Evolutionary conservation across 2,329 filamentous ascomycete species (phyloP).

Genomic region (Talaromyces islandicus): DNA sequence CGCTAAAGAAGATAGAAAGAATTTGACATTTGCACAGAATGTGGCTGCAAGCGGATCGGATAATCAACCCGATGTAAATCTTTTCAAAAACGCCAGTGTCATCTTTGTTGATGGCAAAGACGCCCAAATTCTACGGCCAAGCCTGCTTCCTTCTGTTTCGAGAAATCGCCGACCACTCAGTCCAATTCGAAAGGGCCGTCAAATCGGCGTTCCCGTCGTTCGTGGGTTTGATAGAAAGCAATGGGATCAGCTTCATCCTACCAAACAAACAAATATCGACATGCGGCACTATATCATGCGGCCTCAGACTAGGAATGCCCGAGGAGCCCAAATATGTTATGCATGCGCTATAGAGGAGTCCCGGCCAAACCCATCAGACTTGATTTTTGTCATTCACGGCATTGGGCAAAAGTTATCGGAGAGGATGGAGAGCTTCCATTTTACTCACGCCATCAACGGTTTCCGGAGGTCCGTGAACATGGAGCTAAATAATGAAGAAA

Average conservation of each 20-base stretch:
- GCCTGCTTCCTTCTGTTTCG: slow-evolving; percentile 75
- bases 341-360: slow-evolving; percentile 60
- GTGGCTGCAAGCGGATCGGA: slow-evolving; percentile 34
- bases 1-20: slow-evolving; percentile 17
- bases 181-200: slow-evolving; percentile 76
- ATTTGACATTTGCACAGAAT: slow-evolving; percentile 29
- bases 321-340: slow-evolving; percentile 32
- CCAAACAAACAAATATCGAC: slow-evolving; percentile 36
- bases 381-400: slow-evolving; percentile 87
- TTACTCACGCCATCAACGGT: slow-evolving; percentile 90
- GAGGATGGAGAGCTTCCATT: slow-evolving; percentile 91
- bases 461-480: slow-evolving; percentile 82
- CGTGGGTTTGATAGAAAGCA: slow-evolving; percentile 74
- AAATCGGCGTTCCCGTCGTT: slow-evolving; percentile 80
- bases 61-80: slow-evolving; percentile 44
- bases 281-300: slow-evolving; percentile 37
- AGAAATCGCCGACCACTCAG: slow-evolving; percentile 74
- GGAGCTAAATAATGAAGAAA: slow-evolving; percentile 66
- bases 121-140: slow-evolving; percentile 83
- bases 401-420: slow-evolving; percentile 97
- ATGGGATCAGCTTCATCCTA: slow-evolving; percentile 70
- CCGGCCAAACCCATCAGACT: slow-evolving; percentile 69
- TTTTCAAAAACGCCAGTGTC: slow-evolving; percentile 71
- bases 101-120: slow-evolving; percentile 73
- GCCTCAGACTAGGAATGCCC: slow-evolving; percentile 27